Conservation (phyloP, 495 filamentous ascomycete genomes). For the Neurospora sp. region DNA sequence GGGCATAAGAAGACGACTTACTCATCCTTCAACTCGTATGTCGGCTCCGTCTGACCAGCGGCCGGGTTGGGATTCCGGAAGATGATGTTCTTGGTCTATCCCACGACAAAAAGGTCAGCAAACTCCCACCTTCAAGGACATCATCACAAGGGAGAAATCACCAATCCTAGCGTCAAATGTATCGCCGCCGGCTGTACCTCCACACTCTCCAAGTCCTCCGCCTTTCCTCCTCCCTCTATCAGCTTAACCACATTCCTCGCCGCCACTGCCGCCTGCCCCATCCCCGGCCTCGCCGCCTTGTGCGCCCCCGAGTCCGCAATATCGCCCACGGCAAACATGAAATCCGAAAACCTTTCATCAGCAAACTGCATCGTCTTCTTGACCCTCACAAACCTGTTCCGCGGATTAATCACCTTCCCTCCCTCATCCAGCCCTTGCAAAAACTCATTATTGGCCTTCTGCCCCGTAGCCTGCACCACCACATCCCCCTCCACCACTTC, state of each 20-base stretch:
- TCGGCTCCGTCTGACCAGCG: constrained; percentile 36
- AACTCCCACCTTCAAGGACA: neutral
- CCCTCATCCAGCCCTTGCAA: constrained; percentile 21
- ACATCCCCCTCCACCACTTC: constrained; percentile 7
- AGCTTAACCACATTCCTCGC: constrained; percentile 43
- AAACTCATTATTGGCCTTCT: constrained; percentile 44
- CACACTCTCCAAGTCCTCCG: constrained; percentile 19
- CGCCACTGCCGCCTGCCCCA: constrained; percentile 43
- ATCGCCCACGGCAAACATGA: constrained; percentile 49
- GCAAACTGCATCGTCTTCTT: constrained; percentile 44
- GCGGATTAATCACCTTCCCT: constrained; percentile 26
- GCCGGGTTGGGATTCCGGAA: constrained; percentile 39
- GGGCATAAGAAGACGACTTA: constrained; percentile 23
- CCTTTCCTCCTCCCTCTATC: constrained; percentile 18
- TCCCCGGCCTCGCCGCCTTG: constrained; percentile 44
- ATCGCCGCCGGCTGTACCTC: constrained; percentile 31
- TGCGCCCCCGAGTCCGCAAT: constrained; percentile 46
- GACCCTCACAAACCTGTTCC: constrained; percentile 41
- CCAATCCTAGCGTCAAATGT: constrained; percentile 43
- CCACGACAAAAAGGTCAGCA: neutral
- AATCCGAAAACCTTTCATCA: constrained; percentile 18
- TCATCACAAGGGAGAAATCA: constrained; percentile 2
- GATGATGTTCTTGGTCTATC: constrained; percentile 37
- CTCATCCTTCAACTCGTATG: constrained; percentile 33
- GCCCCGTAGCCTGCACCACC: constrained; percentile 26